phyloP scores from a whole-genome alignment of 1,284 basidiomycete genomes.

The Moniliophthora roreri region DNA sequence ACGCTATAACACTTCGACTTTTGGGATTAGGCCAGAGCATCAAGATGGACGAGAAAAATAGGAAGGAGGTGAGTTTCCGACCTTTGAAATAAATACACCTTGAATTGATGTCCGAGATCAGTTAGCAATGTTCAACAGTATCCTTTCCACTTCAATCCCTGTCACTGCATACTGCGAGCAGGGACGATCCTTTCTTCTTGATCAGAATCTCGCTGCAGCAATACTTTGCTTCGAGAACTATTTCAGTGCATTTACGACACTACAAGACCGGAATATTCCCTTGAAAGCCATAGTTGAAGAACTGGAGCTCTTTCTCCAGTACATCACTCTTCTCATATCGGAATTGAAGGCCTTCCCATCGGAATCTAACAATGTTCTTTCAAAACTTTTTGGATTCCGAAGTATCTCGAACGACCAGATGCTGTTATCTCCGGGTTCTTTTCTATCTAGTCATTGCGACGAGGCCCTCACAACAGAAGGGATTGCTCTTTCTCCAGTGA shows the following conservation, averaged over 20 bases:
- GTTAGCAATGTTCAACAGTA: slow-evolving; percentile 43
- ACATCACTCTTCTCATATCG: slow-evolving; percentile 28
- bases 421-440: slow-evolving; percentile 3
- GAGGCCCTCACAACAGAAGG: background rate
- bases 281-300: slow-evolving; percentile 26
- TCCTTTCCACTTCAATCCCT: slow-evolving; percentile 23
- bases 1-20: slow-evolving; percentile 17
- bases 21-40: slow-evolving; percentile 24
- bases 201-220: slow-evolving; percentile 31
- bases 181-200: slow-evolving; percentile 23
- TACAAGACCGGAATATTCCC: slow-evolving; percentile 17
- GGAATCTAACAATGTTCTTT: slow-evolving; percentile 17
- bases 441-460: background rate
- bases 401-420: slow-evolving; percentile 16
- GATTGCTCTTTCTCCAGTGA: background rate
- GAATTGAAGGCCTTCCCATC: slow-evolving; percentile 23
- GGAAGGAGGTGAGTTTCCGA: slow-evolving; percentile 27
- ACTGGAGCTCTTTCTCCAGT: slow-evolving; percentile 34
- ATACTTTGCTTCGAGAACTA: slow-evolving; percentile 43
- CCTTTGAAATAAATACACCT: background rate
- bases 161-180: slow-evolving; percentile 25
- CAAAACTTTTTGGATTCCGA: slow-evolving; percentile 33
- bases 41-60: slow-evolving; percentile 19
- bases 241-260: slow-evolving; percentile 26
- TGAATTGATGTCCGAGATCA: slow-evolving; percentile 9